phyloP scores from a whole-genome alignment of 352 stramenopile genomes.

The Phytophthora kernoviae region DNA sequence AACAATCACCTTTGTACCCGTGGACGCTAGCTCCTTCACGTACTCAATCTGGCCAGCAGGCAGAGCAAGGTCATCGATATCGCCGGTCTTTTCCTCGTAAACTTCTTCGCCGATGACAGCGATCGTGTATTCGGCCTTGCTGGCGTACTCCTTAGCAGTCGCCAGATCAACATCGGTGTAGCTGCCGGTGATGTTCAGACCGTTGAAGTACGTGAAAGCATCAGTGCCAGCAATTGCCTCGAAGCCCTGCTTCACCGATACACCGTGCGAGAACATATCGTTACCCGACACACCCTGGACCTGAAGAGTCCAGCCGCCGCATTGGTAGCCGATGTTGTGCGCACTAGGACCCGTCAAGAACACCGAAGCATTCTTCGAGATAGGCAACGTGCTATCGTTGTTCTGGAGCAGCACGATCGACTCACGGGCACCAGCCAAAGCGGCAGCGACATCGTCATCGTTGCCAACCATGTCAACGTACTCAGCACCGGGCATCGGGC shows the following conservation, averaged over 20 bases:
- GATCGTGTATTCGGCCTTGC: constrained; percentile 25
- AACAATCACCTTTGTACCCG: constrained; percentile 63
- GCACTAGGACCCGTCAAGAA: constrained; percentile 37
- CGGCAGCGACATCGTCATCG: constrained; percentile 42
- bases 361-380: constrained; percentile 10
- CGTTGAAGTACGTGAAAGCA: constrained; percentile 57
- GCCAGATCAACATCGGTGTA: constrained; percentile 33
- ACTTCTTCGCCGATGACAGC: constrained; percentile 30
- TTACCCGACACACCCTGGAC: constrained; percentile 66
- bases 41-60: constrained; percentile 51
- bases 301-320: constrained; percentile 70
- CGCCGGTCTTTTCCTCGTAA: constrained; percentile 61
- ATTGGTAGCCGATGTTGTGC: constrained; percentile 60
- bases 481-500: constrained; percentile 49
- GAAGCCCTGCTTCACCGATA: constrained; percentile 54
- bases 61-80: constrained; percentile 57
- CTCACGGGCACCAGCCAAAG: constrained; percentile 62
- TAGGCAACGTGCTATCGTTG: constrained; percentile 22
- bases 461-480: constrained; percentile 46
- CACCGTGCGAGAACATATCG: constrained; percentile 44
- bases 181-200: constrained; percentile 46
- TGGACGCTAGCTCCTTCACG: constrained; percentile 48
- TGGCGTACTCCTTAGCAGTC: constrained; percentile 21
- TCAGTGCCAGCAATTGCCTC: constrained; percentile 24
- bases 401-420: constrained; percentile 41